Conservation (phyloP, 768 basidiomycete genomes). For the Amanita inopinata region DNA sequence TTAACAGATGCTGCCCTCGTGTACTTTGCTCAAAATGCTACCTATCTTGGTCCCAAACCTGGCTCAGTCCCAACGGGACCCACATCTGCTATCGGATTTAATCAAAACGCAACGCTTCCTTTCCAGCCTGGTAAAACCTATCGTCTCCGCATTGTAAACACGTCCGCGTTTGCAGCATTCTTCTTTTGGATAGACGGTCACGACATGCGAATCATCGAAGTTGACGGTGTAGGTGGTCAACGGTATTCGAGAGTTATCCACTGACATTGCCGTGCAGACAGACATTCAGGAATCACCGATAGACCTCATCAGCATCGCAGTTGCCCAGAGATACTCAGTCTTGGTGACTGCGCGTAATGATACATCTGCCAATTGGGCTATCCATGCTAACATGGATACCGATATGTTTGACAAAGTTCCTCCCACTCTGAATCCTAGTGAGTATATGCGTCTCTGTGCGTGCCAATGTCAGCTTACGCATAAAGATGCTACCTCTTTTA, state of each 20-base stretch:
- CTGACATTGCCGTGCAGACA: slow-evolving; percentile 31
- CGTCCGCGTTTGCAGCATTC: slow-evolving; percentile 62
- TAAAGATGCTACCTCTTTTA: slow-evolving; percentile 72
- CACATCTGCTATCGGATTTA: slow-evolving; percentile 64
- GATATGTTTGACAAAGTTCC: slow-evolving; percentile 86
- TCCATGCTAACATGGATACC: slow-evolving; percentile 87
- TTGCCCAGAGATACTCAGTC: slow-evolving; percentile 89
- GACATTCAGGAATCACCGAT: slow-evolving; percentile 70
- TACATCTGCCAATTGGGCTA: slow-evolving; percentile 72
- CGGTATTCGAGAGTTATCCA: background rate
- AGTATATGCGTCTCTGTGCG: slow-evolving; percentile 16
- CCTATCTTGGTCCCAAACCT: slow-evolving; percentile 55
- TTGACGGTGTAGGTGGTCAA: slow-evolving; percentile 54
- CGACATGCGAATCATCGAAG: slow-evolving; percentile 77
- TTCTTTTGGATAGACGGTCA: slow-evolving; percentile 90
- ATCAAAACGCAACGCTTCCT: slow-evolving; percentile 75
- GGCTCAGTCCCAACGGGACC: slow-evolving; percentile 41
- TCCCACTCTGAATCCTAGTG: slow-evolving; percentile 61
- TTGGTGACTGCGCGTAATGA: slow-evolving; percentile 89
- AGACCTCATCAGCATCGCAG: slow-evolving; percentile 65
- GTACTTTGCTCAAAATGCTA: slow-evolving; percentile 70
- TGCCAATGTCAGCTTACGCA: background rate
- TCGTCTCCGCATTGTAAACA: slow-evolving; percentile 80
- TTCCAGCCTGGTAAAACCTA: slow-evolving; percentile 89
- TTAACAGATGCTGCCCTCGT: slow-evolving; percentile 63